Conservation (phyloP, 208 protist genomes). For the Leishmania tropica region DNA sequence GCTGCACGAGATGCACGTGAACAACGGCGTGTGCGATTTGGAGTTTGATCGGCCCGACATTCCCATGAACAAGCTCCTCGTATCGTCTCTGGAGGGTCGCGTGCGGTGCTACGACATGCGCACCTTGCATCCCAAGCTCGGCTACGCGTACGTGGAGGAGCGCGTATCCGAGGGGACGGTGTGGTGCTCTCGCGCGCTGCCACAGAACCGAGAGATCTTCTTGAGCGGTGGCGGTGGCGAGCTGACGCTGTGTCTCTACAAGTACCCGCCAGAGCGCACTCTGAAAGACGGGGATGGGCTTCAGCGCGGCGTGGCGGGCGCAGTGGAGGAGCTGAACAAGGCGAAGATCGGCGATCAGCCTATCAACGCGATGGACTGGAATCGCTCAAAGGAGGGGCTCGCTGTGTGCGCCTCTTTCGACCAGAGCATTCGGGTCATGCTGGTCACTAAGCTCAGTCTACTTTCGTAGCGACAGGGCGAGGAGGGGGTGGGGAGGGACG, state of each 20-base stretch:
- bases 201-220: slow-evolving; percentile 94
- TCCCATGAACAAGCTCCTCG: slow-evolving; percentile 94
- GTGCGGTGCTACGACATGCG: slow-evolving; percentile 90
- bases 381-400: slow-evolving; percentile 77
- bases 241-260: slow-evolving; percentile 88
- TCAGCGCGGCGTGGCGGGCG: slow-evolving; percentile 75
- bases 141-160: slow-evolving; percentile 90
- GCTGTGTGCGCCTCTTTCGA: slow-evolving; percentile 86
- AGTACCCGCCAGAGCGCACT: slow-evolving; percentile 85
- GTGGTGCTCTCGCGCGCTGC: slow-evolving; percentile 85
- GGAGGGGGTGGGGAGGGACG: background rate
- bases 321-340: slow-evolving; percentile 81
- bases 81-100: slow-evolving; percentile 86
- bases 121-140: slow-evolving; percentile 82
- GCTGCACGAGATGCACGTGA: slow-evolving; percentile 93
- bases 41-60: slow-evolving; percentile 94
- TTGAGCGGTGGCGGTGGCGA: slow-evolving; percentile 87
- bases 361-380: slow-evolving; percentile 90
- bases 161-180: slow-evolving; percentile 84
- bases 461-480: slow-evolving; percentile 34
- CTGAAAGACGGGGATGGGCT: slow-evolving; percentile 73
- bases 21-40: slow-evolving; percentile 92
- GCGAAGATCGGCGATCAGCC: slow-evolving; percentile 88
- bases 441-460: slow-evolving; percentile 84
- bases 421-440: slow-evolving; percentile 85